These are phyloP conservation scores for Penicillium sp. DNA, from an alignment of 2,329 filamentous ascomycete genomes.

Conservation along the genomic window DNA sequence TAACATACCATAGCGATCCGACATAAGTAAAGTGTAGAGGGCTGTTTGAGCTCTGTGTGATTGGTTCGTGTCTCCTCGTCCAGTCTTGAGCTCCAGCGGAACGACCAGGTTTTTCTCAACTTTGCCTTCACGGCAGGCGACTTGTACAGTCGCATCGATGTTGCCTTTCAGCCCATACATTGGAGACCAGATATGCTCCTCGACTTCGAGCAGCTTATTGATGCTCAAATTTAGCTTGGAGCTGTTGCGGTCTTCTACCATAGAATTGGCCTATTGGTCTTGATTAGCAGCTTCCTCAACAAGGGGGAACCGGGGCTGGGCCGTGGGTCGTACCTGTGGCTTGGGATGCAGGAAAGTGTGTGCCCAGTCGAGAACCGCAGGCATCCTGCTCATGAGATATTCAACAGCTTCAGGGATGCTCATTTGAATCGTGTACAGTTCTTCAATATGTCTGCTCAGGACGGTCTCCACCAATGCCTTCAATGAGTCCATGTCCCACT, in stretches of 20 bases:
- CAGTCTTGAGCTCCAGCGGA: constrained; percentile 94
- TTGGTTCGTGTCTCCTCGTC: constrained; percentile 70
- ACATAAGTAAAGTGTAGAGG: constrained; percentile 85
- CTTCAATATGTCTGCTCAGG: constrained; percentile 76
- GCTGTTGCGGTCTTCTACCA: constrained; percentile 75
- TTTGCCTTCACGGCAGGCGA: constrained; percentile 69
- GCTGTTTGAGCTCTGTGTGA: constrained; percentile 91
- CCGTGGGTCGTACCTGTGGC: constrained; percentile 56
- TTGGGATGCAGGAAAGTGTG: constrained; percentile 68
- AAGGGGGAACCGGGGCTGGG: background rate
- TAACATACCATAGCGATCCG: constrained; percentile 72
- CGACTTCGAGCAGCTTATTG: constrained; percentile 90
- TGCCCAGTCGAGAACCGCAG: constrained; percentile 78
- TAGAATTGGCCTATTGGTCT: constrained; percentile 55
- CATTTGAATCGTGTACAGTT: constrained; percentile 82
- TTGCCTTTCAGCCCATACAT: constrained; percentile 97
- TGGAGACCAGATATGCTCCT: constrained; percentile 97
- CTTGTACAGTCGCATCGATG: constrained; percentile 93
- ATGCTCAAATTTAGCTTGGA: constrained; percentile 76
- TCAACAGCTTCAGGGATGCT: constrained; percentile 68
- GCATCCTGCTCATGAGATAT: constrained; percentile 77
- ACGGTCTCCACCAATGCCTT: constrained; percentile 62
- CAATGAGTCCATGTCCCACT: constrained; percentile 71
- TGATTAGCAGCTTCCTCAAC: constrained; percentile 21
- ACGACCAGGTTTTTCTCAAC: constrained; percentile 69